phyloP scores from a whole-genome alignment of 805 yeast genomes.

The Spathaspora arborariae region DNA sequence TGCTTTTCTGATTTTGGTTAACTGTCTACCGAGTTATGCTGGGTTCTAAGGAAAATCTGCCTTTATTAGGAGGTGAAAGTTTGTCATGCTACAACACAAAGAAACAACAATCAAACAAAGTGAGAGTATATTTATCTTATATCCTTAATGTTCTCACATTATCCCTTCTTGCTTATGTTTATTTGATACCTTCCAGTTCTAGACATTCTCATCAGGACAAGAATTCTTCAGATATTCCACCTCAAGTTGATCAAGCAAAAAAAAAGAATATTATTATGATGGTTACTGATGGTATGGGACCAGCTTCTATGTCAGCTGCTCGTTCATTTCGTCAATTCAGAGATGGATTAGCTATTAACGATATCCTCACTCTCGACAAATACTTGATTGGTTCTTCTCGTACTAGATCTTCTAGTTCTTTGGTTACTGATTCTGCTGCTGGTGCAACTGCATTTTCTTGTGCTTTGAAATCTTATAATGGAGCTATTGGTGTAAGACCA shows the following conservation, averaged over 20 bases:
- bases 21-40: neutral
- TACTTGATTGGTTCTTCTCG: constrained; percentile 79
- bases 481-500: constrained; percentile 85
- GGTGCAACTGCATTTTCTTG: constrained; percentile 95
- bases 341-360: constrained; percentile 50
- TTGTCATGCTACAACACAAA: constrained; percentile 5
- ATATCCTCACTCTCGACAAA: constrained; percentile 59
- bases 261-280: constrained; percentile 80
- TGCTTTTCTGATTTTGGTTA: neutral
- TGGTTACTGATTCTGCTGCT: constrained; percentile 93
- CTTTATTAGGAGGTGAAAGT: constrained; percentile 10
- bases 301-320: constrained; percentile 77
- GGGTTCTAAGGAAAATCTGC: constrained; percentile 5
- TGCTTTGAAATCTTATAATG: constrained; percentile 78
- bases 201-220: neutral
- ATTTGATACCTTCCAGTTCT: constrained; percentile 4
- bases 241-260: constrained; percentile 13
- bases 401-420: constrained; percentile 71
- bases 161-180: constrained; percentile 6
- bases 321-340: constrained; percentile 68
- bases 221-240: neutral
- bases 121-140: constrained; percentile 4
- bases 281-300: constrained; percentile 97
- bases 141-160: constrained; percentile 7
- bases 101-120: neutral